Percentiles rank a stretch among this genome's conserved stretches.
phyloP scores from a whole-genome alignment of 75 land plant genomes.

The Cunninghamia lanceolata region DNA sequence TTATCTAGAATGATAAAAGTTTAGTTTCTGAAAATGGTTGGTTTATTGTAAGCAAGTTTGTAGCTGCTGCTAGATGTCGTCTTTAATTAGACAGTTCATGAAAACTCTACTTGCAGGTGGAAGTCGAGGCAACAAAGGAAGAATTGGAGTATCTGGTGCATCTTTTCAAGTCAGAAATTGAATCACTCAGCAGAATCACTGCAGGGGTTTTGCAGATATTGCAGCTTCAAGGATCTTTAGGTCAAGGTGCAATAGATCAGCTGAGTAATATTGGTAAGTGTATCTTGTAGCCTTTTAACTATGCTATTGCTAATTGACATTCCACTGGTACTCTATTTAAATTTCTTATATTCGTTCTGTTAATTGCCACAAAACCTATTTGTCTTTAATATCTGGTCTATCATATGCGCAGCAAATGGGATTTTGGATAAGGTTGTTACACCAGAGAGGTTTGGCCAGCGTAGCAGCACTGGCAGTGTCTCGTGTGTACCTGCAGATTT shows the following conservation, averaged over 20 bases:
- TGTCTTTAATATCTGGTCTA: neutral
- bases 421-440: slow-evolving; percentile 68
- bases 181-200: slow-evolving; percentile 90
- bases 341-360: neutral
- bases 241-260: slow-evolving; percentile 77
- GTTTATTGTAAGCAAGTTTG: neutral
- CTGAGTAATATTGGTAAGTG: slow-evolving; percentile 79
- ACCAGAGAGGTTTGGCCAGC: slow-evolving; percentile 55
- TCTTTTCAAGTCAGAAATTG: slow-evolving; percentile 75
- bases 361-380: neutral
- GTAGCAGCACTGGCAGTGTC: slow-evolving; percentile 51
- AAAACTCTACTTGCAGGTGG: slow-evolving; percentile 51
- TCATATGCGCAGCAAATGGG: slow-evolving; percentile 61
- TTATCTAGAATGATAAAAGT: neutral
- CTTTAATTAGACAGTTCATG: neutral
- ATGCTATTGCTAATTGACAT: neutral
- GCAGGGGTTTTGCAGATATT: slow-evolving; percentile 84
- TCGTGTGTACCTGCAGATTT: slow-evolving; percentile 18
- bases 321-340: neutral
- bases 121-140: slow-evolving; percentile 83
- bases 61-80: neutral
- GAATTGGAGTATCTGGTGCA: slow-evolving; percentile 78
- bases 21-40: neutral
- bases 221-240: slow-evolving; percentile 77
- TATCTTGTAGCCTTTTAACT: no score